Evolutionary conservation across 306 rosid species (phyloP).

Genomic region (Malus sieversii): DNA sequence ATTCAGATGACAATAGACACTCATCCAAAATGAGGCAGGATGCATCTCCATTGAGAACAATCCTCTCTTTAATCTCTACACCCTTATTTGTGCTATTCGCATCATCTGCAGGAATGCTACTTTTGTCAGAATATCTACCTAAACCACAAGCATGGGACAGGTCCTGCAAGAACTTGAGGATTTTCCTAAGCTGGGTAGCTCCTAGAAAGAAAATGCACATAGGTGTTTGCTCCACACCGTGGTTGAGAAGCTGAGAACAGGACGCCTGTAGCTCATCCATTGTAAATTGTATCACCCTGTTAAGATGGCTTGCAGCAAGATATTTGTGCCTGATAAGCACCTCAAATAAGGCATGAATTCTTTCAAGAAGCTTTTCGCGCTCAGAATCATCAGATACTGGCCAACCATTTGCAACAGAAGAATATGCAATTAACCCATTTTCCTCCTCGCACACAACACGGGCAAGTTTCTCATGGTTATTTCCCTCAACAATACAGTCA

Average conservation of each 20-base stretch:
- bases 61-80: slow-evolving; percentile 57
- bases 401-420: slow-evolving; percentile 57
- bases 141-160: slow-evolving; percentile 69
- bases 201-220: slow-evolving; percentile 85
- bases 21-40: slow-evolving; percentile 73
- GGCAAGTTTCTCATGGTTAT: slow-evolving; percentile 27
- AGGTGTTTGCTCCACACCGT: slow-evolving; percentile 70
- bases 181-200: slow-evolving; percentile 65
- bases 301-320: slow-evolving; percentile 78
- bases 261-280: slow-evolving; percentile 73
- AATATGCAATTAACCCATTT: slow-evolving; percentile 28
- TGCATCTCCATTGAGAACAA: slow-evolving; percentile 78
- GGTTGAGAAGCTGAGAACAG: slow-evolving; percentile 71
- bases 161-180: slow-evolving; percentile 87
- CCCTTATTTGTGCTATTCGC: slow-evolving; percentile 28
- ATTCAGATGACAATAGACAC: slow-evolving; percentile 42
- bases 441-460: slow-evolving; percentile 37
- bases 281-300: slow-evolving; percentile 72
- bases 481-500: slow-evolving; percentile 24
- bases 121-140: slow-evolving; percentile 61
- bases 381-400: slow-evolving; percentile 76
- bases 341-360: slow-evolving; percentile 62
- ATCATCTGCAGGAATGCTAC: slow-evolving; percentile 42
- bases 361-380: slow-evolving; percentile 74
- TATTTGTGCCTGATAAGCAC: slow-evolving; percentile 66